Base-by-base conservation (phyloP, 169 alveolate genomes). In the Plasmodium fragile region DNA sequence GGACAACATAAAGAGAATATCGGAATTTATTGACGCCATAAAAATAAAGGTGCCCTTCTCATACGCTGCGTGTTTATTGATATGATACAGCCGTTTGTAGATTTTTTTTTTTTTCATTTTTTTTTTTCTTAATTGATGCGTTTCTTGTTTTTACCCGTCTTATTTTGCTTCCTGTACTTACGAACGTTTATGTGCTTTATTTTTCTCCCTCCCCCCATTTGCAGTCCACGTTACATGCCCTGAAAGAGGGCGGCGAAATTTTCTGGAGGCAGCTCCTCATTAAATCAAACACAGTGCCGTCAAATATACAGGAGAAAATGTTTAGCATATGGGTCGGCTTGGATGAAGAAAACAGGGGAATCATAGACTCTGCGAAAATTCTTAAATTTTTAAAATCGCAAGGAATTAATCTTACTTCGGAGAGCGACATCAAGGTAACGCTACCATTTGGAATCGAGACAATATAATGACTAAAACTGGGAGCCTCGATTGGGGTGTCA, bases 271-370 rank as follows among this genome's bases (percentile, higher is more conserved):
- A 95, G 53, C 52, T 95, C 49, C 92, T 85, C 70, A 95, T 92
- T 34, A 84, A 91, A 95, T 85, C 92, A 73, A 92, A 28, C 59
- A 92, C 95, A 39, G 95, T 87, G 43, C 92, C 96, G 69, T 70
- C 94, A 53, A 87, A 93, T 73, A 92, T 80, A 55, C 94, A 94
- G 69, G 95, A 94, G 25, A 92, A 92, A 71, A 83, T 87, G 93
- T 84, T 94, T 87, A 85, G 89, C 65, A 70, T 94, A 36, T 95
- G 97, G 97, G 90, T 94, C 8, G 92, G 92, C 6, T 71, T 95
- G 45, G 97, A 95, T 79, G 97, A 95, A 72, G 96, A 95, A 92
- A 95, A 95, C 32, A 90, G 91, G 53, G 97, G 97, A 5, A 72
- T 92, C 36, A 95, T 95, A 5, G 84, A 92, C 80, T 59, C 96